Evolutionary conservation across 495 filamentous ascomycete genomes (phyloP).

Genomic region (Bacidia gigantensis): DNA sequence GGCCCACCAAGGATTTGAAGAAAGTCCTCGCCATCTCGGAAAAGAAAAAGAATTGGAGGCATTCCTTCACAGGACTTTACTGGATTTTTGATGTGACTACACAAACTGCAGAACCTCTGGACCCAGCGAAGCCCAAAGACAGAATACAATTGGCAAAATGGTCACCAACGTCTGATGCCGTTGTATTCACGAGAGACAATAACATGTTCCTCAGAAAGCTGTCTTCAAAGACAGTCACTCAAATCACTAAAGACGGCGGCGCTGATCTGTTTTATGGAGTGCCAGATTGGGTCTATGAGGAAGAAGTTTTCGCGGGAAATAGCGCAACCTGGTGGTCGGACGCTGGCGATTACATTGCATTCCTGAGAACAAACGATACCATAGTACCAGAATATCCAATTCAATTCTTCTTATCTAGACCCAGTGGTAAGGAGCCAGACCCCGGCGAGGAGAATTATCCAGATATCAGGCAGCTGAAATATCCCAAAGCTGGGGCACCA

Average conservation of each 20-base stretch:
- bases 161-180: conserved; percentile 74
- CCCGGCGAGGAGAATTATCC: conserved; percentile 80
- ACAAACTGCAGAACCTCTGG: conserved; percentile 64
- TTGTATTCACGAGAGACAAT: conserved; percentile 76
- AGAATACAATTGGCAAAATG: conserved; percentile 76
- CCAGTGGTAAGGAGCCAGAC: conserved; percentile 58
- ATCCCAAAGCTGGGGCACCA: conserved; percentile 88
- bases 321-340: conserved; percentile 89
- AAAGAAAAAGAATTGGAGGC: conserved; percentile 62
- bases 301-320: conserved; percentile 74
- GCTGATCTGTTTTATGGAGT: conserved; percentile 83
- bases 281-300: conserved; percentile 99
- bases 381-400: conserved; percentile 85
- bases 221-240: conserved; percentile 40
- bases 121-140: conserved; percentile 50
- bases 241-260: conserved; percentile 79
- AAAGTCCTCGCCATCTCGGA: conserved; percentile 71
- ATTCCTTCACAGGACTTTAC: conserved; percentile 72
- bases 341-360: conserved; percentile 78
- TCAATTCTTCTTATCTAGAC: conserved; percentile 81
- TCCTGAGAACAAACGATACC: conserved; percentile 84
- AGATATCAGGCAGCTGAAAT: conserved; percentile 84
- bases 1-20: conserved; percentile 70
- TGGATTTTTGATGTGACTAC: conserved; percentile 89
- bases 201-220: conserved; percentile 75